A percentile compares a stretch with the other conserved stretches of the same genome.
Conservation (phyloP, 148 eudicot genomes). For the Vaccinium myrtillus region DNA sequence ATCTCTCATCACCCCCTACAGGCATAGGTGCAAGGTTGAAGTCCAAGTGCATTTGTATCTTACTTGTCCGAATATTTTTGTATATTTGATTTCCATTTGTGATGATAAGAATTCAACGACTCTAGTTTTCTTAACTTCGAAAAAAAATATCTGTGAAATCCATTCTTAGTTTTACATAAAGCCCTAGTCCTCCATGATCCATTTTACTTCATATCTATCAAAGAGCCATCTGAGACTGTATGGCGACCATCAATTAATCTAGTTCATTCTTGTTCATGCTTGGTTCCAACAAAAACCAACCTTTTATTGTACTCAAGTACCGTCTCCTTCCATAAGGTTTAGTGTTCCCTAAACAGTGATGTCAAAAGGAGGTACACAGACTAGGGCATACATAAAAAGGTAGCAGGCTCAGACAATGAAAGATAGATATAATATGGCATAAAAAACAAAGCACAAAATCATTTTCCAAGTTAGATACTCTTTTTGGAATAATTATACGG, state of each 20-base stretch:
- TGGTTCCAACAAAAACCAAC: not conserved
- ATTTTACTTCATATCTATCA: not conserved
- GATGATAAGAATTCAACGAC: not conserved
- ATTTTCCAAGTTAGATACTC: not conserved
- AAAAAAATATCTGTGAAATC: not conserved
- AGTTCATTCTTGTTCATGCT: not conserved
- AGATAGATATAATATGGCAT: not conserved
- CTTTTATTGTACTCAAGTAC: not conserved
- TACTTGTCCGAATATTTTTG: not conserved
- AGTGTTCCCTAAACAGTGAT: not conserved
- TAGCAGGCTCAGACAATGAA: not conserved
- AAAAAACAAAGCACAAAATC: not conserved
- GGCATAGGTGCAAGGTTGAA: not conserved
- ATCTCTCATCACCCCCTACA: not conserved
- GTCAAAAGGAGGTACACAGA: not conserved
- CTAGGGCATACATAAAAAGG: not conserved
- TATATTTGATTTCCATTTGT: not conserved
- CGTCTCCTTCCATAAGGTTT: conserved; percentile 8
- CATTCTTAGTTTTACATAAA: too few relatives aligned
- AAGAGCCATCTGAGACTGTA: not conserved
- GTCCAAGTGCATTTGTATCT: not conserved
- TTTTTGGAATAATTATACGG: not conserved
- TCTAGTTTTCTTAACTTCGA: not conserved
- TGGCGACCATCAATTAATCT: not conserved
- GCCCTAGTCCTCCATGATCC: too few relatives aligned